A percentile compares a stretch with the other conserved stretches of the same genome.
Evolutionary conservation across 257 asterid genomes (phyloP).

Genomic region (Solanum etuberosum): DNA sequence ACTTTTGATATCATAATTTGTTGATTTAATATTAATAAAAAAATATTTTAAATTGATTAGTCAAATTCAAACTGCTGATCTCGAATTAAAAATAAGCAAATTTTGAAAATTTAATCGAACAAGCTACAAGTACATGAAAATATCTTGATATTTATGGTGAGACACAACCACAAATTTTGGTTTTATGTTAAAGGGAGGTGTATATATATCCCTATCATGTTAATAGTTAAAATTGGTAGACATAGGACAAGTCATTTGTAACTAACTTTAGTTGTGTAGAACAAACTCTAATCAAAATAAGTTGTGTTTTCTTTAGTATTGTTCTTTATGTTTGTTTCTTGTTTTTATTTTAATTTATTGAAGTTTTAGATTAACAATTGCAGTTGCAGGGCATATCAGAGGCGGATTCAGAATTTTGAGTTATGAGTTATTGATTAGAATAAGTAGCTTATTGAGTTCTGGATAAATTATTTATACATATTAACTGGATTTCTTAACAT

Average conservation of each 20-base stretch:
- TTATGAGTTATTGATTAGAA: not conserved
- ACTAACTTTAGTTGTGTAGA: not conserved
- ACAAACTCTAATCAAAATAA: not conserved
- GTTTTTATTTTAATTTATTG: slow-evolving; percentile 12
- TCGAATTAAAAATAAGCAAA: not conserved
- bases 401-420: not conserved
- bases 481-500: not conserved
- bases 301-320: not conserved
- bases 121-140: not conserved
- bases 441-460: not conserved
- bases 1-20: not conserved
- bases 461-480: not conserved
- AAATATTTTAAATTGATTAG: not conserved
- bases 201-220: not conserved
- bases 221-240: not conserved
- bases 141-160: not conserved
- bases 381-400: not conserved
- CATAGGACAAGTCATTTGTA: not conserved
- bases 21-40: not conserved
- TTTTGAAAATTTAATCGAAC: not conserved
- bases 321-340: not conserved
- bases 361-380: slow-evolving; percentile 8
- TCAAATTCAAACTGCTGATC: not conserved
- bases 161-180: not conserved
- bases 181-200: not conserved